Conservation (phyloP, 2,329 filamentous ascomycete species). For the Teratosphaeria viscida region DNA sequence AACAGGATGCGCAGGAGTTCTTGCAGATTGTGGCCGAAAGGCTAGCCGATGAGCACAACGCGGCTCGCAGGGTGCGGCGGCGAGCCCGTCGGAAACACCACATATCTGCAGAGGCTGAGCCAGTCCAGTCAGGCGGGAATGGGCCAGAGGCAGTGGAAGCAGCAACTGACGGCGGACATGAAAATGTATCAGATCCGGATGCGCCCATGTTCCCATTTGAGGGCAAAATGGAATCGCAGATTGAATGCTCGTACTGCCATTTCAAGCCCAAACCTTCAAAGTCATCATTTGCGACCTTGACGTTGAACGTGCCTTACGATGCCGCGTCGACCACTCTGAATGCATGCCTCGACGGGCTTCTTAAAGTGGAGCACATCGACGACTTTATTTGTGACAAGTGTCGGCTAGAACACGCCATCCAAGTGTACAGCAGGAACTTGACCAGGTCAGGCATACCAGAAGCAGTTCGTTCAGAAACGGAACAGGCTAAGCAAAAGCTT, state of each 20-base stretch:
- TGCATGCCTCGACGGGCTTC: conserved; percentile 82
- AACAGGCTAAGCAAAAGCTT: conserved; percentile 54
- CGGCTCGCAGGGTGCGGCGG: conserved; percentile 61
- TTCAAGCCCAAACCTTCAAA: conserved; percentile 78
- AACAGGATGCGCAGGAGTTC: conserved; percentile 97
- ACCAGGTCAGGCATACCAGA: conserved; percentile 42
- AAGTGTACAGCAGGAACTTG: conserved; percentile 51
- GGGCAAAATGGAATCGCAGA: conserved; percentile 84
- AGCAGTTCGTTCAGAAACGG: conserved; percentile 32
- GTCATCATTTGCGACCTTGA: conserved; percentile 84
- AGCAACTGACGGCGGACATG: background rate
- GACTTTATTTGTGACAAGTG: conserved; percentile 95
- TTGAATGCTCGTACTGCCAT: conserved; percentile 80
- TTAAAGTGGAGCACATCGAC: conserved; percentile 92
- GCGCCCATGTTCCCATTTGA: conserved; percentile 80
- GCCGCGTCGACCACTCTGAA: conserved; percentile 62
- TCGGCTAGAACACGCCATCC: conserved; percentile 68
- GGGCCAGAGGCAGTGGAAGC: conserved; percentile 3
- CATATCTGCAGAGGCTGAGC: conserved; percentile 3
- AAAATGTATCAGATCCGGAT: conserved; percentile 13
- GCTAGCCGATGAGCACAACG: conserved; percentile 87
- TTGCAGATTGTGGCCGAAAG: conserved; percentile 87
- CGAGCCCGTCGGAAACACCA: conserved; percentile 34
- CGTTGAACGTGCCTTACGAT: conserved; percentile 78
- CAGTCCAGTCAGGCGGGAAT: background rate